A percentile compares a stretch with the other conserved stretches of the same genome.
phyloP scores from a whole-genome alignment of 164 flowering plant species.

The Saururus chinensis region DNA sequence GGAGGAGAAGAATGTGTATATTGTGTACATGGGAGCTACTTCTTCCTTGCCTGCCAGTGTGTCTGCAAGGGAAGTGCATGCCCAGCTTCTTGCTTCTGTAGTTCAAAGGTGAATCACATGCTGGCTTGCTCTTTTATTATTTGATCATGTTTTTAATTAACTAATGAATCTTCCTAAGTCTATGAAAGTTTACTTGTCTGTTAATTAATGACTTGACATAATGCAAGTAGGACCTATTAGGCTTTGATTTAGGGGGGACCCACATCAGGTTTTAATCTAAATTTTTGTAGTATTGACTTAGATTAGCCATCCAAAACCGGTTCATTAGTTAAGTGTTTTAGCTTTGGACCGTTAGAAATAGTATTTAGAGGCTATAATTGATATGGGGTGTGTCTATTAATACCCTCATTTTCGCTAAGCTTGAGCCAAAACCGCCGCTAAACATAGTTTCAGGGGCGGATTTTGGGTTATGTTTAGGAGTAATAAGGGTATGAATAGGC shows the following conservation, averaged over 20 bases:
- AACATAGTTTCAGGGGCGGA: too few relatives aligned
- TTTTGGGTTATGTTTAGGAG: too few relatives aligned
- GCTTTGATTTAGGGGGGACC: neutral
- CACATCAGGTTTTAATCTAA: neutral
- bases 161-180: neutral
- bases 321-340: too few relatives aligned
- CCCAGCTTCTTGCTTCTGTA: slow-evolving; percentile 28
- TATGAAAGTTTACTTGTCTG: too few relatives aligned
- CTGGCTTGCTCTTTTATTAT: neutral
- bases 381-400: too few relatives aligned
- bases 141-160: neutral
- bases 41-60: slow-evolving; percentile 10
- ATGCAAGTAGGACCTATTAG: neutral
- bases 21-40: slow-evolving; percentile 53
- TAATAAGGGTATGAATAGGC: too few relatives aligned
- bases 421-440: too few relatives aligned
- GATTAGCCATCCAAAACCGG: too few relatives aligned
- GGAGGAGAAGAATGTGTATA: slow-evolving; percentile 21
- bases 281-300: too few relatives aligned
- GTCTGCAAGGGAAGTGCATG: slow-evolving; percentile 10
- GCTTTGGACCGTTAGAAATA: too few relatives aligned
- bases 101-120: slow-evolving; percentile 16
- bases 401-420: too few relatives aligned
- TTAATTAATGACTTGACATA: neutral
- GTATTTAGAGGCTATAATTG: too few relatives aligned